These are phyloP conservation scores for Lentinula edodes DNA, from an alignment of 768 basidiomycete species.

Conservation along the genomic window DNA sequence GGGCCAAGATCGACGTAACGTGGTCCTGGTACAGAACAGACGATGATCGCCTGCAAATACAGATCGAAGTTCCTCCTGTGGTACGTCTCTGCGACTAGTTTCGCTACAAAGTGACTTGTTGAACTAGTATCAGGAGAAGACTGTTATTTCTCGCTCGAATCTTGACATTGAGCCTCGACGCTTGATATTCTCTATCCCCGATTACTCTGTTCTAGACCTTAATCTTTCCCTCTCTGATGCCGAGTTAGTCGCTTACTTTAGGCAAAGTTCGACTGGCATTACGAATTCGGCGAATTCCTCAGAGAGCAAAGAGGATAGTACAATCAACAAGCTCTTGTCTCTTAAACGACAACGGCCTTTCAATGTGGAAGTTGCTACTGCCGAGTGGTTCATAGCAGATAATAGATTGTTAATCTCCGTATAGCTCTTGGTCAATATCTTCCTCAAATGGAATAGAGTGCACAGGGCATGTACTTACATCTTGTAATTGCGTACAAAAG, in stretches of 20 bases:
- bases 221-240: constrained; percentile 52
- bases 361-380: constrained; percentile 55
- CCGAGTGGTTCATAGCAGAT: constrained; percentile 64
- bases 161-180: constrained; percentile 66
- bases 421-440: constrained; percentile 9
- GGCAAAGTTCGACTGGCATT: not conserved
- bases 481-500: not conserved
- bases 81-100: constrained; percentile 33
- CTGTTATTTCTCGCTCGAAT: constrained; percentile 36
- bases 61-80: constrained; percentile 48
- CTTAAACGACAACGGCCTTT: constrained; percentile 57
- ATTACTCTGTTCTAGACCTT: constrained; percentile 47
- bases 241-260: constrained; percentile 31
- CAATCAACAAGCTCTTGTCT: constrained; percentile 30
- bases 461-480: constrained; percentile 5
- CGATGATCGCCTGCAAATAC: constrained; percentile 38
- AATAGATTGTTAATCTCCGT: constrained; percentile 39
- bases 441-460: not conserved
- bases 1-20: constrained; percentile 11
- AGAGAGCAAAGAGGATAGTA: constrained; percentile 18
- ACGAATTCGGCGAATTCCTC: constrained; percentile 13
- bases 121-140: constrained; percentile 24
- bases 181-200: constrained; percentile 46
- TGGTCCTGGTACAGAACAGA: constrained; percentile 52
- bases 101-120: not conserved